Conservation (phyloP, 2,329 filamentous ascomycete genomes). For the Harringtonia lauricola region DNA sequence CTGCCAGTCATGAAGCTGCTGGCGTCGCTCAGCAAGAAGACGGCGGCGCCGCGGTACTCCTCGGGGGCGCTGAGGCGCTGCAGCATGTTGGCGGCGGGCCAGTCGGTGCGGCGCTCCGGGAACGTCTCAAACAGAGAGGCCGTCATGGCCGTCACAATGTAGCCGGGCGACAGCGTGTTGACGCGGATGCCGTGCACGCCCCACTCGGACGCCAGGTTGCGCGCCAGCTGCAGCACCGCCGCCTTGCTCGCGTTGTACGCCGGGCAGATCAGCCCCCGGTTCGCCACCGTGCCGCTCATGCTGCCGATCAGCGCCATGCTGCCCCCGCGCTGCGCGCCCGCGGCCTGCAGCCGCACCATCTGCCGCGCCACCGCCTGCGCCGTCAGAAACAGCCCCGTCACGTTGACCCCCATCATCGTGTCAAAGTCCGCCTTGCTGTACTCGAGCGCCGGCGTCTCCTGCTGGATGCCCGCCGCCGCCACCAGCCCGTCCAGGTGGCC, state of each 20-base stretch:
- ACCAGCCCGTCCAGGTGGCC: slow-evolving; percentile 72
- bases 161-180: slow-evolving; percentile 72
- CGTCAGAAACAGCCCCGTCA: slow-evolving; percentile 78
- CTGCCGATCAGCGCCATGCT: slow-evolving; percentile 59
- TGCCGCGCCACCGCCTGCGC: slow-evolving; percentile 80
- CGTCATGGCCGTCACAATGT: slow-evolving; percentile 77
- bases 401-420: slow-evolving; percentile 72
- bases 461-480: slow-evolving; percentile 60
- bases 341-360: slow-evolving; percentile 48
- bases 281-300: slow-evolving; percentile 59
- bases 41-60: slow-evolving; percentile 61
- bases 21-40: slow-evolving; percentile 56
- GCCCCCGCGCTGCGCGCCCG: slow-evolving; percentile 15
- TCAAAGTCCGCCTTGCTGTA: slow-evolving; percentile 67
- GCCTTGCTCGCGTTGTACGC: slow-evolving; percentile 72
- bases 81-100: slow-evolving; percentile 82
- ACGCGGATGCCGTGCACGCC: slow-evolving; percentile 62
- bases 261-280: slow-evolving; percentile 48
- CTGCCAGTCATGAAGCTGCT: slow-evolving; percentile 62
- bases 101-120: slow-evolving; percentile 55
- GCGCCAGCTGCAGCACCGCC: slow-evolving; percentile 58
- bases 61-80: slow-evolving; percentile 53
- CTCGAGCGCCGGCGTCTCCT: slow-evolving; percentile 73
- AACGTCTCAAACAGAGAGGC: slow-evolving; percentile 65
- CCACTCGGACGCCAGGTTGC: slow-evolving; percentile 65